Conservation (phyloP, 805 yeast genomes). For the Lachancea thermotolerans region DNA sequence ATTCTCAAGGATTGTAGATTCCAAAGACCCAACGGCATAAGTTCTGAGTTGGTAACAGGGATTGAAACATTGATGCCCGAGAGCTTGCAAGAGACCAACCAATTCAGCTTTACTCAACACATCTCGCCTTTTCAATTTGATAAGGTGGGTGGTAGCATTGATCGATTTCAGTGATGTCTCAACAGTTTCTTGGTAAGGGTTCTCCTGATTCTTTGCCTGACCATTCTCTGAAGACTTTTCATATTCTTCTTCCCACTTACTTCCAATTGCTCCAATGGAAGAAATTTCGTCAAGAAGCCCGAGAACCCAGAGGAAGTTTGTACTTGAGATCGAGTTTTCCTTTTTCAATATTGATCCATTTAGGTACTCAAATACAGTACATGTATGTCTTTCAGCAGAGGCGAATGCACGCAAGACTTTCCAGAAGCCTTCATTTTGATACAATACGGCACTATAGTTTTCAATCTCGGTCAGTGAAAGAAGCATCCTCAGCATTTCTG, state of each 20-base stretch:
- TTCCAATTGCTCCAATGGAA: slow-evolving; percentile 73
- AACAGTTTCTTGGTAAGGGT: slow-evolving; percentile 49
- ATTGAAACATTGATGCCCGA: slow-evolving; percentile 83
- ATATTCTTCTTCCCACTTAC: slow-evolving; percentile 58
- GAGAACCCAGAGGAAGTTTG: slow-evolving; percentile 56
- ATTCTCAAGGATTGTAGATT: slow-evolving; percentile 36
- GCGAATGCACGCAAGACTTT: slow-evolving; percentile 44
- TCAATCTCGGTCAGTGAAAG: slow-evolving; percentile 28
- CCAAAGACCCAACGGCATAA: slow-evolving; percentile 57
- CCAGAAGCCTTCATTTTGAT: slow-evolving; percentile 53
- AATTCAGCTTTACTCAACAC: slow-evolving; percentile 30
- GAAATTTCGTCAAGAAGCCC: slow-evolving; percentile 75
- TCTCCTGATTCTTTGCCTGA: slow-evolving; percentile 37
- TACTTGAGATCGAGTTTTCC: slow-evolving; percentile 34
- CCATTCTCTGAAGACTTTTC: slow-evolving; percentile 40
- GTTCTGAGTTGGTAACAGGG: slow-evolving; percentile 74
- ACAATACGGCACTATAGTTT: slow-evolving; percentile 31
- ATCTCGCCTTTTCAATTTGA: slow-evolving; percentile 30
- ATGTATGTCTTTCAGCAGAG: slow-evolving; percentile 37
- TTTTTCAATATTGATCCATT: slow-evolving; percentile 33
- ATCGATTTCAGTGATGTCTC: slow-evolving; percentile 56
- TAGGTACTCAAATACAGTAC: slow-evolving; percentile 41
- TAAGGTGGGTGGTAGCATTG: slow-evolving; percentile 48
- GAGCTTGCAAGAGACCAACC: slow-evolving; percentile 65
- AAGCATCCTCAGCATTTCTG: slow-evolving; percentile 39